Evolutionary conservation across 148 eudicot genomes (phyloP).

Genomic region (Chenopodium suecicum): DNA sequence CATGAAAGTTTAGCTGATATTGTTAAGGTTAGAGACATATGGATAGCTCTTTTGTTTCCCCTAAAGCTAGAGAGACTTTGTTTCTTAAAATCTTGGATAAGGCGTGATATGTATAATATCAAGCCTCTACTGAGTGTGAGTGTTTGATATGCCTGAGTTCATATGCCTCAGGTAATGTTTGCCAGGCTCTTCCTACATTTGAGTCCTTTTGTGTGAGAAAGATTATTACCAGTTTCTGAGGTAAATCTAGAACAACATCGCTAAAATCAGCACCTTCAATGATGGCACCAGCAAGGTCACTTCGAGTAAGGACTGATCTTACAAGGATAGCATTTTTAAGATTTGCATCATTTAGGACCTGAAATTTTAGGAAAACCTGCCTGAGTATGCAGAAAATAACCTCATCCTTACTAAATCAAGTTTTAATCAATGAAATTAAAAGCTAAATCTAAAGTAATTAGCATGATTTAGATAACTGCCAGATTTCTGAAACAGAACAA

Average conservation of each 20-base stretch:
- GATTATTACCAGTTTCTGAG: constrained; percentile 69
- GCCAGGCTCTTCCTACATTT: background rate
- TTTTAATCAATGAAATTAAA: background rate
- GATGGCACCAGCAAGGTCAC: constrained; percentile 91
- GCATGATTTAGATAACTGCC: too few species aligned
- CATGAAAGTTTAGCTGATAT: too few species aligned
- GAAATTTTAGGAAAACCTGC: background rate
- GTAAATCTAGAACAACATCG: constrained; percentile 88
- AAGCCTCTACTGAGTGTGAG: too few species aligned
- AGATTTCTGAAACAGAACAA: background rate
- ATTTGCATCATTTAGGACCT: constrained; percentile 97
- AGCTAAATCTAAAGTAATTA: too few species aligned
- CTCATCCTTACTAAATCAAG: background rate
- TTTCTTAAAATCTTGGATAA: too few species aligned
- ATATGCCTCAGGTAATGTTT: background rate
- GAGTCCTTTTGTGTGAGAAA: background rate
- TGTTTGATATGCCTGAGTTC: too few species aligned
- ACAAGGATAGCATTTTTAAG: constrained; percentile 82
- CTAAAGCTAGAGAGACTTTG: too few species aligned
- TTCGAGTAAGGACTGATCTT: constrained; percentile 91
- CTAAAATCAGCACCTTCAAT: constrained; percentile 97
- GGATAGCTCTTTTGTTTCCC: too few species aligned
- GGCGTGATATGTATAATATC: too few species aligned
- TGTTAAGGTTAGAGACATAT: too few species aligned
- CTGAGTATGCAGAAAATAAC: background rate